Conservation (phyloP, 75 land plant species). For the Selaginella tamariscina region DNA sequence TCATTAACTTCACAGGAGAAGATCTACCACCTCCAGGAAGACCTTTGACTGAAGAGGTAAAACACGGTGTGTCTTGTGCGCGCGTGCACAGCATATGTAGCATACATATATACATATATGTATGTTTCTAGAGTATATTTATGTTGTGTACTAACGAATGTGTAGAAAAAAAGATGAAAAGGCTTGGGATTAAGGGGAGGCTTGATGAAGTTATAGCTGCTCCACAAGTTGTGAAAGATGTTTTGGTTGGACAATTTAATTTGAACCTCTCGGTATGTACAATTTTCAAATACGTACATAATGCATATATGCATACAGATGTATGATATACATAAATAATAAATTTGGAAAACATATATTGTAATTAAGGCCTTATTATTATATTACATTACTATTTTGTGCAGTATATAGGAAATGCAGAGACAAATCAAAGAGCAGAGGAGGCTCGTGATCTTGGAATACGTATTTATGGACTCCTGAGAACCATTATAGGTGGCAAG, state of each 20-base stretch:
- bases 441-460: conserved; percentile 44
- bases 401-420: conserved; percentile 72
- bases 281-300: too few relatives aligned
- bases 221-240: conserved; percentile 81
- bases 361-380: too few relatives aligned
- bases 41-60: conserved; percentile 44
- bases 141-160: not conserved
- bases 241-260: conserved; percentile 55
- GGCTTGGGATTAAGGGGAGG: conserved; percentile 53
- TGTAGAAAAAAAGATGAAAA: conserved; percentile 44
- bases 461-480: conserved; percentile 91
- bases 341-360: too few relatives aligned
- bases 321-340: too few relatives aligned
- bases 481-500: conserved; percentile 77
- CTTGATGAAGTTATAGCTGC: conserved; percentile 89
- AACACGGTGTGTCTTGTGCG: not conserved
- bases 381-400: not conserved
- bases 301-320: too few relatives aligned
- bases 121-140: not conserved
- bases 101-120: too few relatives aligned
- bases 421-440: conserved; percentile 60
- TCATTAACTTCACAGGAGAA: conserved; percentile 49
- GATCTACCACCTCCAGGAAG: conserved; percentile 11
- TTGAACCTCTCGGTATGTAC: conserved; percentile 70
- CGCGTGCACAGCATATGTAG: too few relatives aligned